Evolutionary conservation across 1,284 basidiomycete genomes (phyloP).

Genomic region (Malassezia globosa): DNA sequence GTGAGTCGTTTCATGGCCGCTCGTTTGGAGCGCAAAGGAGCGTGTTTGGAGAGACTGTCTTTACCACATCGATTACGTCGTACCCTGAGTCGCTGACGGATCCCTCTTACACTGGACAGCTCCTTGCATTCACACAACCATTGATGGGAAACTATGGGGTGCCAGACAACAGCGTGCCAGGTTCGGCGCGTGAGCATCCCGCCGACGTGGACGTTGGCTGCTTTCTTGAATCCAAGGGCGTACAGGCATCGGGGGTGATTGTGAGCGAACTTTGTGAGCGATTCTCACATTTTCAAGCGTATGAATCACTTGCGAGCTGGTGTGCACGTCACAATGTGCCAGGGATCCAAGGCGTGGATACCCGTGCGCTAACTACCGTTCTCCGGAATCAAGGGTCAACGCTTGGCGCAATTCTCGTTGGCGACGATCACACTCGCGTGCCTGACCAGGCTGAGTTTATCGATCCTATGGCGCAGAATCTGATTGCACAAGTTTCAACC

Average conservation of each 20-base stretch:
- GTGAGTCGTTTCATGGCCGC: slow-evolving; percentile 76
- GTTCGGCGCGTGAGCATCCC: slow-evolving; percentile 52
- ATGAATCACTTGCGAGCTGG: slow-evolving; percentile 87
- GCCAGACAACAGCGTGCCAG: slow-evolving; percentile 56
- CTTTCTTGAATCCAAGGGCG: slow-evolving; percentile 68
- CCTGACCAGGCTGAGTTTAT: slow-evolving; percentile 53
- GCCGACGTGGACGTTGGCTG: slow-evolving; percentile 49
- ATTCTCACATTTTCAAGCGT: slow-evolving; percentile 86
- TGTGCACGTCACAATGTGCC: slow-evolving; percentile 81
- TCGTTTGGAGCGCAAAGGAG: slow-evolving; percentile 81
- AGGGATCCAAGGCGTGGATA: slow-evolving; percentile 91
- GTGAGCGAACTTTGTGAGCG: slow-evolving; percentile 89
- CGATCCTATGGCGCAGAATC: slow-evolving; percentile 80
- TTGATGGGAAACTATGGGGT: slow-evolving; percentile 99
- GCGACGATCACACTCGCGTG: slow-evolving; percentile 58
- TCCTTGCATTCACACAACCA: slow-evolving; percentile 94
- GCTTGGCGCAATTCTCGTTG: slow-evolving; percentile 77
- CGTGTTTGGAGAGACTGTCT: slow-evolving; percentile 92
- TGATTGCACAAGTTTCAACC: slow-evolving; percentile 85
- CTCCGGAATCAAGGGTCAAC: slow-evolving; percentile 95
- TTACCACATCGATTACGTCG: slow-evolving; percentile 95
- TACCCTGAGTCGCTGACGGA: slow-evolving; percentile 99
- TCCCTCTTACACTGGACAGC: slow-evolving; percentile 93
- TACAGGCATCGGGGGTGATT: slow-evolving; percentile 85
- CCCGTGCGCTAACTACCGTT: slow-evolving; percentile 84